Evolutionary conservation across 2,329 filamentous ascomycete species (phyloP).

Genomic region (Pyrenochaeta sp.): DNA sequence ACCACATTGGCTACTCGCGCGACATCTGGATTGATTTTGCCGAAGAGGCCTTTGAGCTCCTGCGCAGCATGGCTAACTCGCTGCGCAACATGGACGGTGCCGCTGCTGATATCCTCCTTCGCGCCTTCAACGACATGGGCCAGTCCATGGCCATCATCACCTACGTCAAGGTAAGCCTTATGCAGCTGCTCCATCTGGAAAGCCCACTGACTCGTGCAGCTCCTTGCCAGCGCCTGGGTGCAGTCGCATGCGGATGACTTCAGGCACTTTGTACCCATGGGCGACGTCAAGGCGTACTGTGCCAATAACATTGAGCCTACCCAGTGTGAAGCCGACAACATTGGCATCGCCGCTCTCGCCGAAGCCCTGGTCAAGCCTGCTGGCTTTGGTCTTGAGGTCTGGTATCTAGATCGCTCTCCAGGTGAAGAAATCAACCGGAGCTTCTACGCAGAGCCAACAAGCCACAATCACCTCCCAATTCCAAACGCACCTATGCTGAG

Average conservation of each 20-base stretch:
- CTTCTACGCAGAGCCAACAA: conserved; percentile 66
- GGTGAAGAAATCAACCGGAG: conserved; percentile 76
- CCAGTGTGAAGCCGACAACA: conserved; percentile 85
- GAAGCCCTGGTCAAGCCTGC: conserved; percentile 82
- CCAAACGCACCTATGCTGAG: conserved; percentile 69
- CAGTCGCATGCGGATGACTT: conserved; percentile 76
- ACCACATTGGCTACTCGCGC: conserved; percentile 71
- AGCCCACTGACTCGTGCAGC: conserved; percentile 55
- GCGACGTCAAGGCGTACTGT: conserved; percentile 74
- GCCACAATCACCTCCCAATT: conserved; percentile 54
- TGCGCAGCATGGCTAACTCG: conserved; percentile 69
- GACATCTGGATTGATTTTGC: conserved; percentile 84
- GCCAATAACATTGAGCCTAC: conserved; percentile 74
- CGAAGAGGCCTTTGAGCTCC: conserved; percentile 74
- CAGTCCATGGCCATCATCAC: conserved; percentile 81
- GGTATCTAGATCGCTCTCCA: conserved; percentile 87
- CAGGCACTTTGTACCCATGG: conserved; percentile 69
- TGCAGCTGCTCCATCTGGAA: background rate
- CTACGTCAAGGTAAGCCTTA: conserved; percentile 70
- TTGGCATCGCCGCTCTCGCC: conserved; percentile 80
- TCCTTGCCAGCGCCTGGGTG: conserved; percentile 85
- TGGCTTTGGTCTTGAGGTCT: conserved; percentile 82
- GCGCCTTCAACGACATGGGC: conserved; percentile 76
- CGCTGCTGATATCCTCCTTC: conserved; percentile 63
- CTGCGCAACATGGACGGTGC: conserved; percentile 63